Base-by-base conservation (phyloP, 306 rosid species). In the Phaseolus lunatus region DNA sequence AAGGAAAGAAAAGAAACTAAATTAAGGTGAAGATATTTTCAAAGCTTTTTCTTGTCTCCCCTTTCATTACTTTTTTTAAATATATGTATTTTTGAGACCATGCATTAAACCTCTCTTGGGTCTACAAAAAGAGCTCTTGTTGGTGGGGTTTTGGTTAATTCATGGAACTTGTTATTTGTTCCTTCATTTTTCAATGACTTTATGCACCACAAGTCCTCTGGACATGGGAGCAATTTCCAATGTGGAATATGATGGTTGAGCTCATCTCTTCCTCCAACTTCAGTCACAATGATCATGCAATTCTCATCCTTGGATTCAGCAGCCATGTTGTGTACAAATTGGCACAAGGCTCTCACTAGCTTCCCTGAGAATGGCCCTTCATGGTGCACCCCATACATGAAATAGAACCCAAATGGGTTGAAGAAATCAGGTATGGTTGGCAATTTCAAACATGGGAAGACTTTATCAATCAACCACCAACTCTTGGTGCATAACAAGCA, bases 181-280 rank as follows among this genome's bases (percentile, higher is more conserved):
- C 78, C 96, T 57, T 86, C 84, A 57, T 39, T 81, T 77, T 83
- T 92, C 97, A 92, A 79, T 10, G 86, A 76, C 88, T 90, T 94
- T 74, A 94, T 87, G 81, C 98, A 94, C 98, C 96, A 94, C 89
- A 94, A 87, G 79, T 94, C 98, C 66, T 89, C 96, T 0, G 85
- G 92, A 71, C 90, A 85, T 3, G 96, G 92, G 64, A 94, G 82
- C 81, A 82, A 69, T 74, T 86, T 94, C 97, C 97, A 88, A 80
- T 90, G 98, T 49, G 98, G 97, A 47, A 94, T 92, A 33, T 88
- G 87, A 77, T 84, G 82, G 58, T 85, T 89, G 62, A 90, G 72
- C 62, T 49, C 81, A 39, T 85, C 86, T 49, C 88, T 81, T 37
- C 90, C 95, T 63, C 92, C 92, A 57, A 92, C 90, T 76, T 94